Evolutionary conservation across 768 basidiomycete genomes (phyloP), one percentile per base, ranked within the genome.

Genomic region (Xerocomellus dryophilus): DNA sequence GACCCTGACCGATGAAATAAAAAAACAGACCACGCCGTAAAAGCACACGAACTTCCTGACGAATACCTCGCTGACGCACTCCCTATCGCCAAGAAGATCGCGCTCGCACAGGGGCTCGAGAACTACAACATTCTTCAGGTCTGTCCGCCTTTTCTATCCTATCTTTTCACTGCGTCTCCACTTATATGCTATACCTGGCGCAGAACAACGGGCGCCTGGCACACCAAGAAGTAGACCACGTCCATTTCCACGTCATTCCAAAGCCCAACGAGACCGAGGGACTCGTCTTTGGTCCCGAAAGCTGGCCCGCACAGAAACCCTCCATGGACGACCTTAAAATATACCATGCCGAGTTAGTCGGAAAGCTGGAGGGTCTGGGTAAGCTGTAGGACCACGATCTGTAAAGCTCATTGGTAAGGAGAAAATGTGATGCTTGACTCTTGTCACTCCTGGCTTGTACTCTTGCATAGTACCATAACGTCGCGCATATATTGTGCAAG

Each of bases 191-290:
- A 7, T 21, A 20, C 18, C 3, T 9, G 3, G 20, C 17, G 29
- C 59, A 86, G 84, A 89, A 88, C 74, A 89, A 89, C 61, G 86
- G 87, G 4, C 68, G 74, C 38, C 71, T 79, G 61, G 87, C 81
- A 50, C 85, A 80, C 65, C 84, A 83, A 73, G 75, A 81, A 47
- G 92, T 96, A 25, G 81, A 85, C 50, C 93, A 96, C 62, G 92
- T 93, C 14, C 93, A 96, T 69, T 93, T 93, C 74, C 93, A 98
- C 64, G 79, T 98, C 61, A 95, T 98, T 57, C 94, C 95, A 4
- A 98, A 97, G 68, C 92, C 90, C 6, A 80, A 84, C 42, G 66
- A 79, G 5, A 34, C 9, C 0, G 84, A 88, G 60, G 96, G 96
- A 5, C 78, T 99, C 25, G 83, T 83, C 12, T 73, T 98, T 50